Evolutionary conservation across 352 stramenopile species (phyloP).

Genomic region (Saprolegnia parasitica): DNA sequence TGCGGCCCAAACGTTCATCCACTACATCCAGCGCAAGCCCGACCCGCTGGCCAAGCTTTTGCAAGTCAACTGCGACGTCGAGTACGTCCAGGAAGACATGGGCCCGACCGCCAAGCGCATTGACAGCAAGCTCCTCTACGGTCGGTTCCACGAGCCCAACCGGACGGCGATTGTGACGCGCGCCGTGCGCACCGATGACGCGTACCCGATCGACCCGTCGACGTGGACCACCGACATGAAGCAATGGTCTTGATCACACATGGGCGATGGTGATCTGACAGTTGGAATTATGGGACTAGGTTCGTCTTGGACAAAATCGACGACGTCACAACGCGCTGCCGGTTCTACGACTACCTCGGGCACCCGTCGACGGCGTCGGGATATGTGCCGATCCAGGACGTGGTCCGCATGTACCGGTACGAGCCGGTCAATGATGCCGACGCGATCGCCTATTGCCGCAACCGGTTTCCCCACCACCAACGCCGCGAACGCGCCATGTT

Average conservation of each 20-base stretch:
- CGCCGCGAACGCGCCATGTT: slow-evolving; percentile 5
- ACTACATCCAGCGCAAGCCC: slow-evolving; percentile 8
- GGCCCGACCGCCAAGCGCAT: neutral
- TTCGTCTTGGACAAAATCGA: neutral
- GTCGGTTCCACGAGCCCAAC: slow-evolving; percentile 17
- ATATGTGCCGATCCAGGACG: neutral
- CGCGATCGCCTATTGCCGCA: neutral
- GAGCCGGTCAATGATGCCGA: neutral
- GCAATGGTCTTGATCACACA: too few relatives aligned
- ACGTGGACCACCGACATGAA: slow-evolving; percentile 16
- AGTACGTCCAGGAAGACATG: slow-evolving; percentile 25
- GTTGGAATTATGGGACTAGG: slow-evolving; percentile 3
- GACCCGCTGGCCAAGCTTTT: neutral
- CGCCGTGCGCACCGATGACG: slow-evolving; percentile 5
- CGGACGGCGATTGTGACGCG: neutral
- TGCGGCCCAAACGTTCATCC: slow-evolving; percentile 9
- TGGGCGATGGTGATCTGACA: too few relatives aligned
- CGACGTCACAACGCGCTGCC: neutral
- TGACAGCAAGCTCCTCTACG: slow-evolving; percentile 2
- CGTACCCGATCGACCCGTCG: neutral
- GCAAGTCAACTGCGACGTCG: neutral
- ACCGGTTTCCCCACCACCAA: neutral
- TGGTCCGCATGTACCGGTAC: slow-evolving; percentile 10
- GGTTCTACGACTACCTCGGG: slow-evolving; percentile 5
- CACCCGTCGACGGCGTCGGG: slow-evolving; percentile 1